Evolutionary conservation across 2,329 filamentous ascomycete species (phyloP), one percentile per base, ranked within the genome.

Genomic region (Pseudocercospora ulei): DNA sequence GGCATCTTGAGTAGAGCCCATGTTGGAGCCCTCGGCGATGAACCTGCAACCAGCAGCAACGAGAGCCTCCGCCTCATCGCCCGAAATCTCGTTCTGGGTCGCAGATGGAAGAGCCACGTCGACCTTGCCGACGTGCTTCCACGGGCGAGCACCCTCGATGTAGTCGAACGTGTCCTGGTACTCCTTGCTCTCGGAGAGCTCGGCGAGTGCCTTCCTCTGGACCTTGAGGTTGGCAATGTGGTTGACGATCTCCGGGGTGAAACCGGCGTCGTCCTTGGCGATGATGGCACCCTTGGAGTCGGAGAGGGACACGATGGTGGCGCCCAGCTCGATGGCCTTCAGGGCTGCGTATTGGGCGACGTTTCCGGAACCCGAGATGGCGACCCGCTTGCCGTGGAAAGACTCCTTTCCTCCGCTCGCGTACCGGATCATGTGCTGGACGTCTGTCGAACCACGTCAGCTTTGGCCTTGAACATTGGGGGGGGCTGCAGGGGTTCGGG

Each of bases 261-360:
- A 84, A 57, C 71, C 72, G 44, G 73, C 69, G 52, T 76, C 78
- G 47, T 73, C 75, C 48, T 73, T 75, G 57, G 84, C 79, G 60
- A 96, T 71, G 48, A 96, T 72, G 45, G 80, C 66, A 53, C 90
- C 90, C 70, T 83, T 80, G 64, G 80, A 87, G 74, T 96, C 90
- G 56, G 86, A 94, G 41, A 98, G 78, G 26, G 88, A 95, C 59
- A 95, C 72, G 55, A 98, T 84, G 41, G 75, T 88, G 48, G 80
- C 90, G 56, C 90, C 90, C 54, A 96, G 84, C 73, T 96, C 87
- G 57, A 96, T 90, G 61, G 80, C 78, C 71, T 96, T 96, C 55
- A 96, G 80, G 0, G 88, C 90, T 19, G 88, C 88, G 69, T 90
- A 96, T 71, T 96, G 90, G 19, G 90, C 90, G 39, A 96, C 90